Evolutionary conservation across 1,139 yeast species (phyloP).

Genomic region (Blastobotrys petasosporus): DNA sequence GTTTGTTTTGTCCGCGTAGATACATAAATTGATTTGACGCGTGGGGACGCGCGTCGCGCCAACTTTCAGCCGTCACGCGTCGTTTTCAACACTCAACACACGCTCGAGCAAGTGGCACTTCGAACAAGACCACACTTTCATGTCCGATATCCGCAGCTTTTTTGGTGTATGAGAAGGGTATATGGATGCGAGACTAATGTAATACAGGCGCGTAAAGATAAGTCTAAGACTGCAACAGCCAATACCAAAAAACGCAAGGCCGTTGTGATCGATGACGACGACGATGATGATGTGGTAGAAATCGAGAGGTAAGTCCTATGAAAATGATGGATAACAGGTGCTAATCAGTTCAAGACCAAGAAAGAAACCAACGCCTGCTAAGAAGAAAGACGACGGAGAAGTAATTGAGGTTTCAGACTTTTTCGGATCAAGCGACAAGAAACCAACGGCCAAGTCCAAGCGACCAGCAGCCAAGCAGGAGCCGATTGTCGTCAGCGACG

Average conservation of each 20-base stretch:
- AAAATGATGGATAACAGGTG: background rate
- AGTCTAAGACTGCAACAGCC: background rate
- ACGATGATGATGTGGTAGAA: slow-evolving; percentile 3
- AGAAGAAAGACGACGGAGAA: slow-evolving; percentile 5
- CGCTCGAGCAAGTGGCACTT: too few relatives aligned
- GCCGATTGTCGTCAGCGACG: background rate
- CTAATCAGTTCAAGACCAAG: background rate
- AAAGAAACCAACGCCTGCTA: slow-evolving; percentile 1
- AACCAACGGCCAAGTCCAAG: slow-evolving; percentile 1
- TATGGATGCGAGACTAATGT: background rate
- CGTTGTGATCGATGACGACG: slow-evolving; percentile 9
- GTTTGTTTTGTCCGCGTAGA: too few relatives aligned
- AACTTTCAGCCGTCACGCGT: too few relatives aligned
- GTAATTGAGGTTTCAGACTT: slow-evolving; percentile 7
- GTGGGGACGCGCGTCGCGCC: too few relatives aligned
- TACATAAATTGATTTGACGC: too few relatives aligned
- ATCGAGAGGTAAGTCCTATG: slow-evolving; percentile 1
- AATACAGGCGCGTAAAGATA: background rate
- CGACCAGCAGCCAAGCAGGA: background rate
- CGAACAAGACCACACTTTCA: too few relatives aligned
- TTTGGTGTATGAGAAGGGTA: background rate
- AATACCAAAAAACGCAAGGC: slow-evolving; percentile 3
- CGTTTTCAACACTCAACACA: too few relatives aligned
- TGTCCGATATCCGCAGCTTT: background rate
- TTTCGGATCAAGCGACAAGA: background rate